Evolutionary conservation across 108 stramenopile genomes (phyloP).

Genomic region (Heterococcus sp.): DNA sequence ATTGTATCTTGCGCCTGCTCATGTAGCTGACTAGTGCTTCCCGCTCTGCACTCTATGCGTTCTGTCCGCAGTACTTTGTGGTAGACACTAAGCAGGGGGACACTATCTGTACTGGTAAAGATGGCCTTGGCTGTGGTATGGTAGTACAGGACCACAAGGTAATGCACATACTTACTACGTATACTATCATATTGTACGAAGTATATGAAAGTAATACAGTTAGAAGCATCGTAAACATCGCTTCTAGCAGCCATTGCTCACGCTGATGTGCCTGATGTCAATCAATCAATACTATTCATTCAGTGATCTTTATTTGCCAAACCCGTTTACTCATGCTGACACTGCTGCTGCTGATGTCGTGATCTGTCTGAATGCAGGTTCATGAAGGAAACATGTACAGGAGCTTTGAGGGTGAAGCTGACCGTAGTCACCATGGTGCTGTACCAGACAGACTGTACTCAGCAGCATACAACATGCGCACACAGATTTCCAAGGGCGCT

Average conservation of each 20-base stretch:
- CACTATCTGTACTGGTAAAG: slow-evolving; percentile 35
- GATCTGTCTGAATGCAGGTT: not conserved
- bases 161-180: not conserved
- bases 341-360: no score
- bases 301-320: not conserved
- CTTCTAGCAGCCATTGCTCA: no score
- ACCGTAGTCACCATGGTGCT: slow-evolving; percentile 48
- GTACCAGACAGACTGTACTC: slow-evolving; percentile 45
- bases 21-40: not conserved
- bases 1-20: not conserved
- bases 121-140: slow-evolving; percentile 21
- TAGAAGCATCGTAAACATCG: not conserved
- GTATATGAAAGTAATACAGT: not conserved
- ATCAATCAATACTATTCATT: no score
- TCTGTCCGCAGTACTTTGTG: slow-evolving; percentile 3
- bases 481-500: slow-evolving; percentile 31
- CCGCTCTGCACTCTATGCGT: not conserved
- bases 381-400: slow-evolving; percentile 54
- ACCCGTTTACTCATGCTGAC: not conserved
- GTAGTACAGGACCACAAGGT: slow-evolving; percentile 46
- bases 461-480: slow-evolving; percentile 49
- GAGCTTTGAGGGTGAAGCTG: slow-evolving; percentile 45
- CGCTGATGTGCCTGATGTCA: no score
- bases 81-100: slow-evolving; percentile 36
- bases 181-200: not conserved